These are phyloP conservation scores for Sordaria brevicollis DNA, from an alignment of 495 filamentous ascomycete species.

Conservation along the genomic window DNA sequence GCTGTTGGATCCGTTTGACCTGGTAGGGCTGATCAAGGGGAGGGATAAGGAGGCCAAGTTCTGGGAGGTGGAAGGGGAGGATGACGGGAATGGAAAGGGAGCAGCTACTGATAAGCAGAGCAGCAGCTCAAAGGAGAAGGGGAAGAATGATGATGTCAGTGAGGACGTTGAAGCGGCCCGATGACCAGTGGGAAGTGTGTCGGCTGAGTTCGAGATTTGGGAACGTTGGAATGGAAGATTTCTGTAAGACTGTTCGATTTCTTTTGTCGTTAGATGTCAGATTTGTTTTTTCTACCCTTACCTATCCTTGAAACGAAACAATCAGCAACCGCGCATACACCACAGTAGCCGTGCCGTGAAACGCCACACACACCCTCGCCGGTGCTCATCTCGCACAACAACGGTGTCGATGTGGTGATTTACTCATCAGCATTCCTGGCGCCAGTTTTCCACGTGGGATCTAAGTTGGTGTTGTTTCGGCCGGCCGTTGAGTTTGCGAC, in stretches of 20 bases:
- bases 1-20: conserved; percentile 57
- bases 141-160: neutral
- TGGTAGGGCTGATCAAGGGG: conserved; percentile 45
- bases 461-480: neutral
- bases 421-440: neutral
- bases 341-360: neutral
- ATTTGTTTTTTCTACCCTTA: neutral
- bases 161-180: neutral
- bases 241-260: neutral
- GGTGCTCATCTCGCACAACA: neutral
- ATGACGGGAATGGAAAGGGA: neutral
- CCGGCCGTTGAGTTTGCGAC: neutral
- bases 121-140: neutral
- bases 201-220: neutral
- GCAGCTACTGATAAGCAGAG: no score
- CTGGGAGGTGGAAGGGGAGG: conserved; percentile 36
- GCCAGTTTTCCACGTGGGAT: neutral
- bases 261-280: neutral
- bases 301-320: neutral
- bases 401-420: neutral
- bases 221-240: neutral
- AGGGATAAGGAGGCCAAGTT: conserved; percentile 36
- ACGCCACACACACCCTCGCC: neutral
- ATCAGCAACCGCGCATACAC: neutral
- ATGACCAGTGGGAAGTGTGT: neutral